Conservation (phyloP, 441 rosid genomes). For the Gossypium davidsonii region DNA sequence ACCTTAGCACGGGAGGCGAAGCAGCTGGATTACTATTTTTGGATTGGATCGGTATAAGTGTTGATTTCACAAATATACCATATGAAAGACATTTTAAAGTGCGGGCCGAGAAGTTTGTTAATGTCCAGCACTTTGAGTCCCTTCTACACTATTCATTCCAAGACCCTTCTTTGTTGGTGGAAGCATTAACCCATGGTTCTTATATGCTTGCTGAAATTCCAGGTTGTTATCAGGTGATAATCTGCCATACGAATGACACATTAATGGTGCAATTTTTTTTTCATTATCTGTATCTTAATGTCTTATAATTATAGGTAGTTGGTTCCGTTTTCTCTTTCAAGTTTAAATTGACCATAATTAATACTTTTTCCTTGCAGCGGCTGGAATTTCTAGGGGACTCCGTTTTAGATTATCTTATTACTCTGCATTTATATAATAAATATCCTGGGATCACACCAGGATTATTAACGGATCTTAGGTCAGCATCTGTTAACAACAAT, state of each 20-base stretch:
- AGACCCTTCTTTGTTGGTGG: conserved; percentile 65
- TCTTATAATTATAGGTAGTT: neutral
- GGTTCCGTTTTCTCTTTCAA: neutral
- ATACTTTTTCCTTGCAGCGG: conserved; percentile 39
- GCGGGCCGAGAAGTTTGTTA: conserved; percentile 38
- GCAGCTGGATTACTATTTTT: conserved; percentile 47
- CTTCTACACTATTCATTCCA: conserved; percentile 53
- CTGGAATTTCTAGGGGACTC: conserved; percentile 94
- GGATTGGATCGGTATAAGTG: conserved; percentile 67
- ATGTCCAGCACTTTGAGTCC: conserved; percentile 40
- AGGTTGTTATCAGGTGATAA: conserved; percentile 69
- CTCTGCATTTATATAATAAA: conserved; percentile 41
- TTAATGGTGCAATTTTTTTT: neutral
- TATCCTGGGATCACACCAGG: conserved; percentile 73
- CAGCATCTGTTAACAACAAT: conserved; percentile 89
- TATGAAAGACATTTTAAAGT: conserved; percentile 26
- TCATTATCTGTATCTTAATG: neutral
- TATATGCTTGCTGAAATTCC: conserved; percentile 87
- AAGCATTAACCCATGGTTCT: conserved; percentile 94
- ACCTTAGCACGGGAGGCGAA: conserved; percentile 74
- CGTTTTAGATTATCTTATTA: conserved; percentile 71
- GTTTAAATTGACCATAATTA: too few species aligned
- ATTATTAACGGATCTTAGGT: conserved; percentile 73
- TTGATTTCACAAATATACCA: conserved; percentile 35
- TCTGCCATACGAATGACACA: neutral